Base-by-base conservation (phyloP, 169 alveolate genomes). In the Plasmodium ovale region DNA sequence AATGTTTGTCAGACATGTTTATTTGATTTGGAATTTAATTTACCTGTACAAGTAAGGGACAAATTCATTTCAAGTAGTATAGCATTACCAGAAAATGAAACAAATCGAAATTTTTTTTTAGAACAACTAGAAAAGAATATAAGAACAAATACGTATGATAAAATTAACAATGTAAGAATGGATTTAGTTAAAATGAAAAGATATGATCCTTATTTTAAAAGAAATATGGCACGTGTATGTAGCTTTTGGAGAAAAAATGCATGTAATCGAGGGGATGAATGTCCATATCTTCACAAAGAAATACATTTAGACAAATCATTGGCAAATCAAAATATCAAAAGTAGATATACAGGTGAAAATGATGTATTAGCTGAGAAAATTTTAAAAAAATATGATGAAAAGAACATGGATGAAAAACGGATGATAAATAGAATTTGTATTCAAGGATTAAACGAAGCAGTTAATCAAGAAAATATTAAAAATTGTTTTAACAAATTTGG, bases 1-100 rank as follows among this genome's bases (percentile, higher is more conserved):
- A 98, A 99, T 93, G 99, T 98, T 29, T 99, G 99, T 90, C 99
- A 99, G 92, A 95, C 99, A 33, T 99, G 99, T 58, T 90, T 98
- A 35, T 97, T 97, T 88, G 99, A 99, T 92, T 92, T 99, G 27
- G 98, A 99, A 91, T 98, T 96, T 93, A 99, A 99, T 23, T 93
- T 98, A 77, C 99, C 99, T 21, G 98, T 99, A 21, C 98, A 98
- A 88, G 97, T 97, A 58, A 92, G 99, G 92, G 99, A 98, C 82
- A 95, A 97, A 90, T 95, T 95, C 77, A 82, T 97, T 54, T 79
- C 44, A 74, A 87, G 27, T 42, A 60, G 68, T 87, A 72, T 82
- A 60, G 35, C 65, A 25, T 74, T 95, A 27, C 94, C 97, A 14
- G 95, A 92, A 62, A 90, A 93, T 39, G 94, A 92, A 51, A 94